Evolutionary conservation across 2,329 filamentous ascomycete genomes (phyloP).

Genomic region (Fusarium nodosum): DNA sequence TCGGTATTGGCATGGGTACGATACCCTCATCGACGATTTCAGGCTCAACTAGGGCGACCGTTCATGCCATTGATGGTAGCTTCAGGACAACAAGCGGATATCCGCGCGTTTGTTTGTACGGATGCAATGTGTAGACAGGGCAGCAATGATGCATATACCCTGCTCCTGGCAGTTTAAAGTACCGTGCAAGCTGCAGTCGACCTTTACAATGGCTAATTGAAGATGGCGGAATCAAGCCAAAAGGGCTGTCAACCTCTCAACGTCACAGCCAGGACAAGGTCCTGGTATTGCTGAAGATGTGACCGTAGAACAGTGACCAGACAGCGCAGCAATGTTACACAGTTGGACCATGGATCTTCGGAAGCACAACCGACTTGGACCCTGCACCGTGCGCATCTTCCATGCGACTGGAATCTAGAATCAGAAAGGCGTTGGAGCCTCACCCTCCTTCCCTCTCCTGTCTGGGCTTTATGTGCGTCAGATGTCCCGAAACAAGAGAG

Average conservation of each 20-base stretch:
- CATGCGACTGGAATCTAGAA: slow-evolving; percentile 11
- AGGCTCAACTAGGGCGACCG: slow-evolving; percentile 38
- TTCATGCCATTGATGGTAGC: slow-evolving; percentile 19
- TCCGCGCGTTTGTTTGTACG: background rate
- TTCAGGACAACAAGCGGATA: background rate
- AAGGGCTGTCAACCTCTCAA: background rate
- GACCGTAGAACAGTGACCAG: background rate
- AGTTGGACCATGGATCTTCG: slow-evolving; percentile 20
- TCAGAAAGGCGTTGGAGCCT: slow-evolving; percentile 4
- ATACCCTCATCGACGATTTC: slow-evolving; percentile 34
- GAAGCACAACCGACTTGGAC: slow-evolving; percentile 35
- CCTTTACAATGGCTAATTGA: background rate
- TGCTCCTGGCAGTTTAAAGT: background rate
- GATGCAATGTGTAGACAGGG: background rate
- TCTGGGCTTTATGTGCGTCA: slow-evolving; percentile 19
- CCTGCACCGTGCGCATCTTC: slow-evolving; percentile 12
- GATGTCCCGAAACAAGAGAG: slow-evolving; percentile 18
- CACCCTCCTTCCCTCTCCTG: slow-evolving; percentile 2
- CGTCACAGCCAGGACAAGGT: background rate
- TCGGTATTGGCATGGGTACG: background rate
- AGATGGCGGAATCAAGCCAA: background rate
- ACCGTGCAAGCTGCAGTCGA: slow-evolving; percentile 7
- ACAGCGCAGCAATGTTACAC: slow-evolving; percentile 2
- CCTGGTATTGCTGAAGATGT: slow-evolving; percentile 12
- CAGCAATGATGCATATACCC: slow-evolving; percentile 6